Conservation (phyloP, 257 asterid genomes). For the Salvia rosmarinus region DNA sequence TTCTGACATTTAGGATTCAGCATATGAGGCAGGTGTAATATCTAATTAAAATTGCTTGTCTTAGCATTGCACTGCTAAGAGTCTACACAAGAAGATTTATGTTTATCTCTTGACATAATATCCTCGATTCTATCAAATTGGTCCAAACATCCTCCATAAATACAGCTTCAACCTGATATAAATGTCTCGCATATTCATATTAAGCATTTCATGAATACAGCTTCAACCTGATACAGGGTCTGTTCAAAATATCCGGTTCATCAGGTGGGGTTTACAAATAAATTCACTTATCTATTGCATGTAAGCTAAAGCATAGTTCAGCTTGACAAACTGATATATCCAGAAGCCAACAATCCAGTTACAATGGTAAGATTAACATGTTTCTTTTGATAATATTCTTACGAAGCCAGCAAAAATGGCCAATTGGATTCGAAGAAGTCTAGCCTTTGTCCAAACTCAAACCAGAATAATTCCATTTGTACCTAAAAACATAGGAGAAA, state of each 20-base stretch:
- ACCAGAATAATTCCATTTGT: slow-evolving; percentile 95
- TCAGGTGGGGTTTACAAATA: neutral
- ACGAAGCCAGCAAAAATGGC: slow-evolving; percentile 98
- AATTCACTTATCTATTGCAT: slow-evolving; percentile 14
- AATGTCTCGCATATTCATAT: too few relatives aligned
- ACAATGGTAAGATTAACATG: neutral
- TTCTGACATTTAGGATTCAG: too few relatives aligned
- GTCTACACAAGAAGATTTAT: too few relatives aligned
- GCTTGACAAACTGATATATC: neutral
- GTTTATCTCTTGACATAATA: too few relatives aligned
- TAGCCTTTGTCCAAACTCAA: slow-evolving; percentile 91
- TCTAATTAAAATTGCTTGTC: too few relatives aligned
- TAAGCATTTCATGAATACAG: too few relatives aligned
- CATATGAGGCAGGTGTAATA: too few relatives aligned
- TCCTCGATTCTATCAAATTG: too few relatives aligned
- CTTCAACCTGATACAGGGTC: neutral
- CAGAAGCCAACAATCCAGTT: slow-evolving; percentile 18
- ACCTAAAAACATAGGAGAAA: slow-evolving; percentile 51
- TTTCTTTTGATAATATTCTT: slow-evolving; percentile 27
- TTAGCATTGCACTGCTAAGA: too few relatives aligned
- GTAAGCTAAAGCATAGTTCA: neutral
- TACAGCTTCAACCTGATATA: too few relatives aligned
- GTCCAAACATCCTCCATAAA: too few relatives aligned
- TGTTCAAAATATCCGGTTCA: neutral
- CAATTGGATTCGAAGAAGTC: slow-evolving; percentile 97